phyloP scores from a whole-genome alignment of 2,329 filamentous ascomycete genomes.

The Aspergillus clavatus region DNA sequence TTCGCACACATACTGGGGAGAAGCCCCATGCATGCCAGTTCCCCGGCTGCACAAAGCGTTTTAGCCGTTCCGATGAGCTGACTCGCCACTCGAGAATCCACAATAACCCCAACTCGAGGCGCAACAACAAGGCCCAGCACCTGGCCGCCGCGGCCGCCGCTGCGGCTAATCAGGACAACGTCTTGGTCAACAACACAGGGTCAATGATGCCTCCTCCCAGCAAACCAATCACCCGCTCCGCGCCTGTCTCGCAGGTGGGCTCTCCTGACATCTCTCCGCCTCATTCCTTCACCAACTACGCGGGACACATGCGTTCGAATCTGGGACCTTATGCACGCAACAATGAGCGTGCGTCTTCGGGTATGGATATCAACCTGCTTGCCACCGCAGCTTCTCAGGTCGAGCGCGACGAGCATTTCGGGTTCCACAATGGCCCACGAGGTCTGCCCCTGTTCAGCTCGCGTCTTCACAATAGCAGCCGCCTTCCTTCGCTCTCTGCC shows the following conservation, averaged over 20 bases:
- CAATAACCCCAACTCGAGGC: conserved; percentile 94
- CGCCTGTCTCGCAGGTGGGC: conserved; percentile 75
- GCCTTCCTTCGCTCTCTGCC: conserved; percentile 71
- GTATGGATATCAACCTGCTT: conserved; percentile 62
- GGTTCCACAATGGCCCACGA: conserved; percentile 40
- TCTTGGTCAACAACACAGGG: conserved; percentile 40
- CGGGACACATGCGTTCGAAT: conserved; percentile 54
- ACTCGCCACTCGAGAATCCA: conserved; percentile 97
- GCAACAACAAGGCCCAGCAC: conserved; percentile 77
- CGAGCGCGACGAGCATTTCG: conserved; percentile 55
- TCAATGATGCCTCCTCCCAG: conserved; percentile 76
- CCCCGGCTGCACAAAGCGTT: conserved; percentile 93
- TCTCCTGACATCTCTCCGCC: conserved; percentile 97
- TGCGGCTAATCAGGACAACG: conserved; percentile 49
- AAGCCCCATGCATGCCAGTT: conserved; percentile 97
- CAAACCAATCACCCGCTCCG: conserved; percentile 79
- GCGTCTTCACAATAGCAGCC: conserved; percentile 48
- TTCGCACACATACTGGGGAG: conserved; percentile 94
- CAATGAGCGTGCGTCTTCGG: conserved; percentile 46
- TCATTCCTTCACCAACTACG: conserved; percentile 69
- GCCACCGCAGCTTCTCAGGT: conserved; percentile 65
- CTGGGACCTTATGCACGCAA: conserved; percentile 51
- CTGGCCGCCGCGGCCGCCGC: conserved; percentile 55
- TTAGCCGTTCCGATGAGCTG: conserved; percentile 92
- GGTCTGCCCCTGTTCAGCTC: conserved; percentile 45